Evolutionary conservation across 2,329 filamentous ascomycete species (phyloP), one percentile per base, ranked within the genome.

Genomic region (Beauveria varroae): DNA sequence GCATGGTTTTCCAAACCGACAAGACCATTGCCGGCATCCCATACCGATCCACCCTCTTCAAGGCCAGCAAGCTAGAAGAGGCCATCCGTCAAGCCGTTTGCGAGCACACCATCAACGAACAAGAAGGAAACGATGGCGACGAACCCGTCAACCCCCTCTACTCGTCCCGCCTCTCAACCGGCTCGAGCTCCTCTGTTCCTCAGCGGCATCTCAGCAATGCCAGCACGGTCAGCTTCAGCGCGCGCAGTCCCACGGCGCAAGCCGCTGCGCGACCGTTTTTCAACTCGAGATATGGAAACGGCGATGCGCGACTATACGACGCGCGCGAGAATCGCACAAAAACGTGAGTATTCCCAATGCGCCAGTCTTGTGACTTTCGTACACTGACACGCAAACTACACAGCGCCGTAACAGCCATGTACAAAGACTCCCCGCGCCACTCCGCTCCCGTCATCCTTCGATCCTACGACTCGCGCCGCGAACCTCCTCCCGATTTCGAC

Each of bases 1-100:
- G 89, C 69, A 88, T 89, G 73, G 95, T 99, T 2, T 99, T 99
- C 69, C 90, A 98, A 77, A 98, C 95, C 5, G 95, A 99, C 78
- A 99, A 99, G 79, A 98, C 93, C 5, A 90, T 99, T 67, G 91
- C 90, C 40, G 95, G 95, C 12, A 96, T 99, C 63, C 95, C 95
- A 0, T 97, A 96, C 72, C 88, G 92, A 41, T 91, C 90, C 5
- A 99, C 95, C 0, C 77, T 99, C 30, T 99, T 98, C 84, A 99
- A 99, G 76, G 95, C 95, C 12, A 96, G 91, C 46, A 93, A 91
- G 74, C 80, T 99, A 93, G 93, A 99, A 74, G 91, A 97, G 67
- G 93, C 93, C 2, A 98, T 98, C 68, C 86, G 86, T 71, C 89
- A 96, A 68, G 92, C 90, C 66, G 93, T 98, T 7, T 81, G 88